Percentiles rank a stretch among this genome's conserved stretches.
Conservation (phyloP, 2,329 filamentous ascomycete species). For the Leptographium lundbergii region DNA sequence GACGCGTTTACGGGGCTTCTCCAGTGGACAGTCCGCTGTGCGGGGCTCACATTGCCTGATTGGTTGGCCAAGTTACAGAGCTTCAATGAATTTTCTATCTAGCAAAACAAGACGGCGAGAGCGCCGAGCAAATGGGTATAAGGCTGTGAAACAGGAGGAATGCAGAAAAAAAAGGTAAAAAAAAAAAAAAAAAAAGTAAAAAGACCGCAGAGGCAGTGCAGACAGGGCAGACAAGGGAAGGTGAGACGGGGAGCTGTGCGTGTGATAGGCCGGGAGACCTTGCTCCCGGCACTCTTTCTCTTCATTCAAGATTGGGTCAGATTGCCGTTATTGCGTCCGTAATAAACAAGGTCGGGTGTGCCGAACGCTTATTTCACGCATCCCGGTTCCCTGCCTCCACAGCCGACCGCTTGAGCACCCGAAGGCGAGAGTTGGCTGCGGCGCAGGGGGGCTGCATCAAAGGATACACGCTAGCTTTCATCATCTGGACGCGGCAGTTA, state of each 20-base stretch:
- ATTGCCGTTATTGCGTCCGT: constrained; percentile 98
- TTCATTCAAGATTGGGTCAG: constrained; percentile 46
- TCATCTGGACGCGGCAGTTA: constrained; percentile 56
- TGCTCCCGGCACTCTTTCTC: background rate
- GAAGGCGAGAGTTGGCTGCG: constrained; percentile 71
- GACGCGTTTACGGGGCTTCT: too few relatives aligned
- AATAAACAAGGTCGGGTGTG: constrained; percentile 95
- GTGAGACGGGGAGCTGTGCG: too few relatives aligned
- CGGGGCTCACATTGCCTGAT: too few relatives aligned
- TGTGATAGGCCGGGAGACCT: too few relatives aligned
- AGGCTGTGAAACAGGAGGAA: background rate
- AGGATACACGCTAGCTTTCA: constrained; percentile 95
- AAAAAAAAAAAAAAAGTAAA: background rate
- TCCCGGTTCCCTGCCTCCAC: constrained; percentile 45
- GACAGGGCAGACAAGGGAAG: too few relatives aligned
- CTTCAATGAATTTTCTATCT: too few relatives aligned
- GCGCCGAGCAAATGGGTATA: too few relatives aligned
- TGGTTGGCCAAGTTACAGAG: too few relatives aligned
- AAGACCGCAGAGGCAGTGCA: background rate
- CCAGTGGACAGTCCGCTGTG: too few relatives aligned
- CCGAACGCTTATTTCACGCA: constrained; percentile 98
- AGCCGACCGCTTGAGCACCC: constrained; percentile 77
- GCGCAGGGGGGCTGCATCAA: constrained; percentile 66
- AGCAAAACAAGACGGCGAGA: background rate
- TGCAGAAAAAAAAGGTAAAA: background rate